phyloP scores from a whole-genome alignment of 2,329 filamentous ascomycete species.

The Periconia digitata region DNA sequence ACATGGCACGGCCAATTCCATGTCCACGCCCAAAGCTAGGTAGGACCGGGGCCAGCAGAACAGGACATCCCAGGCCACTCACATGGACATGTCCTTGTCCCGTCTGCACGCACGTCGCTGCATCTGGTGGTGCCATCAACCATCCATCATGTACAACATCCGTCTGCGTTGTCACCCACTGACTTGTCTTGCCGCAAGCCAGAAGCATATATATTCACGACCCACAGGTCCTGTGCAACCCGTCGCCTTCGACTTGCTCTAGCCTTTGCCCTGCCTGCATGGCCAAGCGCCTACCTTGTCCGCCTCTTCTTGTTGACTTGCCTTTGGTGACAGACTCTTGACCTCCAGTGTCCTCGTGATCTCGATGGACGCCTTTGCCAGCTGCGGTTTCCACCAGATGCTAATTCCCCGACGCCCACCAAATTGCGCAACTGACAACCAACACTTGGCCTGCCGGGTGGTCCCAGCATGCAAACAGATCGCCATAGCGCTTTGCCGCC shows the following conservation, averaged over 20 bases:
- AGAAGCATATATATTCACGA: too few species aligned
- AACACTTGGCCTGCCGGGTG: too few species aligned
- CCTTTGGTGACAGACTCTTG: too few species aligned
- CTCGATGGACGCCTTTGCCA: too few species aligned
- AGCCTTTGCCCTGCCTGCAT: not conserved
- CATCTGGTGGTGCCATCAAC: not conserved
- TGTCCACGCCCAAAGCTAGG: conserved; percentile 5
- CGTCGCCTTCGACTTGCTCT: not conserved
- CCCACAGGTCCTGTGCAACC: too few species aligned
- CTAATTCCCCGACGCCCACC: too few species aligned
- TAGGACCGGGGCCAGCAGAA: conserved; percentile 4
- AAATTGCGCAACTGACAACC: too few species aligned
- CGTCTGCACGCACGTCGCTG: not conserved
- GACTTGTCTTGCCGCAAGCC: not conserved
- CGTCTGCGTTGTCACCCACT: conserved; percentile 3
- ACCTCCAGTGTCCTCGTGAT: not conserved
- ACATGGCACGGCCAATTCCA: conserved; percentile 1
- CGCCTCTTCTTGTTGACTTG: too few species aligned
- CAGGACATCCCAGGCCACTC: conserved; percentile 2
- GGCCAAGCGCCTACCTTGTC: not conserved
- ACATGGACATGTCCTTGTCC: not conserved
- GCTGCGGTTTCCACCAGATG: too few species aligned
- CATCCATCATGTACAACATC: not conserved
- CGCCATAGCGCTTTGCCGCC: too few species aligned
- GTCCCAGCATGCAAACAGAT: too few species aligned